Evolutionary conservation across 805 yeast species (phyloP).

Genomic region (Yarrowia phangngaensis): DNA sequence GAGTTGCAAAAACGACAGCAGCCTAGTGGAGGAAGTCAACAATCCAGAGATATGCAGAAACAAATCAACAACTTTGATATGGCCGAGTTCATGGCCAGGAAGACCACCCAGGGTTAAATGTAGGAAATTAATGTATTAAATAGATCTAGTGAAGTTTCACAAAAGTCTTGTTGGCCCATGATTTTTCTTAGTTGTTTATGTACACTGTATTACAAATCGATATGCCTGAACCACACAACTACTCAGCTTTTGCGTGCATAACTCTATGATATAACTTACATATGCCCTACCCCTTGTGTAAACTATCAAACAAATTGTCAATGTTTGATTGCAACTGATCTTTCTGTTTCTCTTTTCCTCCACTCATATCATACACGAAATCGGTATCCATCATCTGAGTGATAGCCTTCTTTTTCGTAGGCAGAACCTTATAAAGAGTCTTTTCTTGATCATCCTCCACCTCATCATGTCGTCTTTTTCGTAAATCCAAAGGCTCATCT

Average conservation of each 20-base stretch:
- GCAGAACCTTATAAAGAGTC: slow-evolving; percentile 40
- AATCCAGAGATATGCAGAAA: slow-evolving; percentile 27
- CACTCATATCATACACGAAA: slow-evolving; percentile 32
- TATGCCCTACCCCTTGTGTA: slow-evolving; percentile 1
- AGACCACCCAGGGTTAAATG: slow-evolving; percentile 24
- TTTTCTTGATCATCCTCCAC: slow-evolving; percentile 24
- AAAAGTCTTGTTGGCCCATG: no score
- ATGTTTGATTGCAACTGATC: slow-evolving; percentile 9
- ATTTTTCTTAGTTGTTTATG: no score
- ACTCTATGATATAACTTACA: no score
- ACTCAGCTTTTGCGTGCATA: no score
- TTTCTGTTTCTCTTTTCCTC: not conserved
- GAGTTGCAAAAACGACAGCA: slow-evolving; percentile 36
- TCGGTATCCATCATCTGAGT: slow-evolving; percentile 38
- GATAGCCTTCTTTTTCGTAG: slow-evolving; percentile 32
- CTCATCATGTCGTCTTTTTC: slow-evolving; percentile 28
- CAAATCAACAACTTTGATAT: slow-evolving; percentile 34
- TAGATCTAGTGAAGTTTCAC: no score
- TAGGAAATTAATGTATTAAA: not conserved
- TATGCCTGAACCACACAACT: no score
- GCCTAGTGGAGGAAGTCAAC: slow-evolving; percentile 13
- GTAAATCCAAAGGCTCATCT: slow-evolving; percentile 28
- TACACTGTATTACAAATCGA: no score
- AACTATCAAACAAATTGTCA: slow-evolving; percentile 15
- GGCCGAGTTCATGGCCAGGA: slow-evolving; percentile 38